Percentiles rank a stretch among this genome's conserved stretches.
These are phyloP conservation scores for Exserohilum turcica DNA, from an alignment of 2,329 filamentous ascomycete genomes.

Conservation along the genomic window DNA sequence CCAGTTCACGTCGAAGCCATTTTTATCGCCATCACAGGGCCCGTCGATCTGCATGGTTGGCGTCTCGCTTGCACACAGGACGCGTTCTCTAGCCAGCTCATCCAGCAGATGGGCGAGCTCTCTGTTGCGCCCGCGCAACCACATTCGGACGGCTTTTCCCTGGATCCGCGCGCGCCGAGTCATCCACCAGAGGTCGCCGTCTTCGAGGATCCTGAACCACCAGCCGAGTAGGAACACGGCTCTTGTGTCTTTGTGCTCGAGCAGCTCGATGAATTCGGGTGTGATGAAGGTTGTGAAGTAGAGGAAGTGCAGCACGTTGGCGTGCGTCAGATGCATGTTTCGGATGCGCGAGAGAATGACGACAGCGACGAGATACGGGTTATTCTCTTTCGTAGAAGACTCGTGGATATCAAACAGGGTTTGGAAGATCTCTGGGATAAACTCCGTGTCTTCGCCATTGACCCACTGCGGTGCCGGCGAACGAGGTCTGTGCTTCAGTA, in stretches of 20 bases:
- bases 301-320: slow-evolving; percentile 54
- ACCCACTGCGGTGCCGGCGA: slow-evolving; percentile 19
- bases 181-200: slow-evolving; percentile 38
- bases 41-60: no score
- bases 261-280: slow-evolving; percentile 51
- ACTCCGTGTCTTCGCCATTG: neutral
- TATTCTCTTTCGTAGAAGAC: slow-evolving; percentile 24
- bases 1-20: no score
- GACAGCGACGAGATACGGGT: slow-evolving; percentile 38
- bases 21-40: no score
- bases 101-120: slow-evolving; percentile 16
- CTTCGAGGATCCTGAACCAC: slow-evolving; percentile 57
- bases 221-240: slow-evolving; percentile 62
- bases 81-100: neutral
- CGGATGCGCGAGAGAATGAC: slow-evolving; percentile 50
- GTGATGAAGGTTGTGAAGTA: slow-evolving; percentile 56
- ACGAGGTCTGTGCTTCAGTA: slow-evolving; percentile 32
- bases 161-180: slow-evolving; percentile 31
- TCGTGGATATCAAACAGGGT: slow-evolving; percentile 33
- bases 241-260: slow-evolving; percentile 58
- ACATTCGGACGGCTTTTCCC: slow-evolving; percentile 30
- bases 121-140: slow-evolving; percentile 25
- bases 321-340: slow-evolving; percentile 43
- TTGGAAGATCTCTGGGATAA: slow-evolving; percentile 45
- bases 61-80: neutral